Percentiles rank a stretch among this genome's conserved stretches.
Evolutionary conservation across 352 stramenopile species (phyloP).

Genomic region (Phytopythium oedochilum): DNA sequence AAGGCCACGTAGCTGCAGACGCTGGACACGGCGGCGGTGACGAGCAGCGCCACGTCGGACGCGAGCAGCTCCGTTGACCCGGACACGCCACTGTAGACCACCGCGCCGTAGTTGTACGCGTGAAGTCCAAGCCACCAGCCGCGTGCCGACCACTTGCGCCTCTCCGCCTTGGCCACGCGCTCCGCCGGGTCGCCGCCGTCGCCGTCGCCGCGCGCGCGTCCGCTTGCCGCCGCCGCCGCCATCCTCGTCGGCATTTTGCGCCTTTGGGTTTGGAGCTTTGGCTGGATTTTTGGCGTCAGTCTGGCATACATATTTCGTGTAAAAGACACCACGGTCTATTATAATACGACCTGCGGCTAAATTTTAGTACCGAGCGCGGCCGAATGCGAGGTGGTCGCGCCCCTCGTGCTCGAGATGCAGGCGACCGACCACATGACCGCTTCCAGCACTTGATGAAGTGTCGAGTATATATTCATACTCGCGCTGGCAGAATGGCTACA

Average conservation of each 20-base stretch:
- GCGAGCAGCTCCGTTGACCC: conserved; percentile 22
- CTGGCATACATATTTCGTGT: no score
- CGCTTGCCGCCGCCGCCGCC: conserved; percentile 1
- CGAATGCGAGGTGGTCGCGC: no score
- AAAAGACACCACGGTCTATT: no score
- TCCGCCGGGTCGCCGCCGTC: conserved; percentile 10
- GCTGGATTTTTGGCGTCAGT: background rate
- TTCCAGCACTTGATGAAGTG: no score
- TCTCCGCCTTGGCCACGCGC: conserved; percentile 20
- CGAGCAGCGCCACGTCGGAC: conserved; percentile 31
- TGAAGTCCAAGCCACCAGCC: conserved; percentile 68
- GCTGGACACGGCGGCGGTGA: conserved; percentile 34
- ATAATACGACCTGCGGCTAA: no score
- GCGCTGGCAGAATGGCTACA: conserved; percentile 16
- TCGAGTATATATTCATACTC: no score
- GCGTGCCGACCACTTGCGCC: conserved; percentile 64
- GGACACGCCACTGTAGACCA: conserved; percentile 34
- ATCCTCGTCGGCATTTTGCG: no score
- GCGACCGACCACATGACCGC: no score
- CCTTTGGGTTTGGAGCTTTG: background rate
- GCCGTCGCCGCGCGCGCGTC: background rate
- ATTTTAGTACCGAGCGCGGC: no score
- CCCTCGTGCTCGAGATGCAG: no score
- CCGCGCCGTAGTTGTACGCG: conserved; percentile 45
- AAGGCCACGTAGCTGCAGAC: conserved; percentile 42